A percentile compares a stretch with the other conserved stretches of the same genome.
Evolutionary conservation across 1,284 basidiomycete species (phyloP).

Genomic region (Cystobasidiaceae sp.): DNA sequence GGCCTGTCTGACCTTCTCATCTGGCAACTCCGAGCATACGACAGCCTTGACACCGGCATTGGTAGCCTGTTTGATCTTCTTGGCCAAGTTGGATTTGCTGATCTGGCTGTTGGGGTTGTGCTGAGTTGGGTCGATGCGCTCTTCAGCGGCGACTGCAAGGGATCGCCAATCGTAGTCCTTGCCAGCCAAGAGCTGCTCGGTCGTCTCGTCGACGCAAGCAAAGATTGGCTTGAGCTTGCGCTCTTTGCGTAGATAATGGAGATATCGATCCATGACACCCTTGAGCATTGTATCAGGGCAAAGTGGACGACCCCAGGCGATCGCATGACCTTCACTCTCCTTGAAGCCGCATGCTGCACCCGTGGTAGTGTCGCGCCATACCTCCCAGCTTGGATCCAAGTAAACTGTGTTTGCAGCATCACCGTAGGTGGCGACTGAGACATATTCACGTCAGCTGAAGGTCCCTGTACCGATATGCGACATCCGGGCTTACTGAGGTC

Average conservation of each 20-base stretch:
- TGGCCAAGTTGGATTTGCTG: slow-evolving; percentile 48
- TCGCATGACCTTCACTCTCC: slow-evolving; percentile 46
- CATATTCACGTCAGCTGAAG: too few relatives aligned
- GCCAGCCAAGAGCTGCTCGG: slow-evolving; percentile 53
- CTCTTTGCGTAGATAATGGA: slow-evolving; percentile 47
- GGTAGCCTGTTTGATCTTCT: slow-evolving; percentile 54
- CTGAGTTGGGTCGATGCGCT: slow-evolving; percentile 53
- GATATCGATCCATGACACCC: slow-evolving; percentile 51
- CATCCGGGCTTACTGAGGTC: slow-evolving; percentile 31
- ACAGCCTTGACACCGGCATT: slow-evolving; percentile 53
- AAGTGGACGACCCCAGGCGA: slow-evolving; percentile 54
- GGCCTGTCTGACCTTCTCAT: slow-evolving; percentile 48
- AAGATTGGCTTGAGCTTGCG: slow-evolving; percentile 54
- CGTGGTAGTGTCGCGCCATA: slow-evolving; percentile 53
- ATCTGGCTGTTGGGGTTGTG: slow-evolving; percentile 49
- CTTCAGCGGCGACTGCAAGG: slow-evolving; percentile 55
- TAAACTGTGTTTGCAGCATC: slow-evolving; percentile 57
- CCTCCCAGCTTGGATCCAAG: slow-evolving; percentile 56
- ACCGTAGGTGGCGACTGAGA: slow-evolving; percentile 53
- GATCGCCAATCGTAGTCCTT: slow-evolving; percentile 53
- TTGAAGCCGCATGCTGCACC: slow-evolving; percentile 54
- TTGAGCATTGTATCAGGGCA: slow-evolving; percentile 51
- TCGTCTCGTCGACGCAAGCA: slow-evolving; percentile 52
- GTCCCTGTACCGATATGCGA: too few relatives aligned
- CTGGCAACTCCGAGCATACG: slow-evolving; percentile 47